Evolutionary conservation across 768 basidiomycete genomes (phyloP).

Genomic region (Leccinellum albellum): DNA sequence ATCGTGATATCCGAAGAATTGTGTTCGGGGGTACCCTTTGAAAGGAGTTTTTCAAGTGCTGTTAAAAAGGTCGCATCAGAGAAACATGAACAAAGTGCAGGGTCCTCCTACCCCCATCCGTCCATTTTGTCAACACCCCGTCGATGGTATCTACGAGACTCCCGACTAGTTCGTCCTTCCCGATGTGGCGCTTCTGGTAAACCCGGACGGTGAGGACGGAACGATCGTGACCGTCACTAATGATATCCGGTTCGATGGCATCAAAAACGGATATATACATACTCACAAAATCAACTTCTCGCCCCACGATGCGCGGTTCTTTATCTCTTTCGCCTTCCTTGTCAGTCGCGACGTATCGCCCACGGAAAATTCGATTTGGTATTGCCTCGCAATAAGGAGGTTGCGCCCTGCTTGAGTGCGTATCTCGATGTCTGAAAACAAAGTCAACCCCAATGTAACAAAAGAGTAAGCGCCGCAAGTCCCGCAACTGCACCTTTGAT

Average conservation of each 20-base stretch:
- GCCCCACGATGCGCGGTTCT: background rate
- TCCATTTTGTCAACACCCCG: background rate
- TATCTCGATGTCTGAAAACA: conserved; percentile 2
- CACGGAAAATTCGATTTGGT: background rate
- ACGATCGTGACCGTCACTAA: background rate
- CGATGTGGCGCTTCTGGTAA: background rate
- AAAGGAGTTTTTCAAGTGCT: background rate
- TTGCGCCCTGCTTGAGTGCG: background rate
- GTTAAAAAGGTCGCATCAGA: background rate
- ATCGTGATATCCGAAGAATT: background rate
- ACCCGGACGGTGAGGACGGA: background rate
- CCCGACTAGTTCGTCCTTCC: background rate
- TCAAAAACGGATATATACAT: background rate
- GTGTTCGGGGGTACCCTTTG: too few relatives aligned
- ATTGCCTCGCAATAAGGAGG: background rate
- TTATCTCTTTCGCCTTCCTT: background rate
- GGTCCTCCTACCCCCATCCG: background rate
- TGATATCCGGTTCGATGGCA: background rate
- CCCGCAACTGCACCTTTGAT: background rate
- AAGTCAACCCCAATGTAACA: background rate
- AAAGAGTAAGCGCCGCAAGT: background rate
- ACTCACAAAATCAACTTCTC: background rate
- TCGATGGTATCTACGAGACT: background rate
- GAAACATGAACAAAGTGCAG: background rate
- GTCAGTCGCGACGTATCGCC: background rate